Conservation (phyloP, 305 asterid species). For the Fraxinus dipetala region DNA sequence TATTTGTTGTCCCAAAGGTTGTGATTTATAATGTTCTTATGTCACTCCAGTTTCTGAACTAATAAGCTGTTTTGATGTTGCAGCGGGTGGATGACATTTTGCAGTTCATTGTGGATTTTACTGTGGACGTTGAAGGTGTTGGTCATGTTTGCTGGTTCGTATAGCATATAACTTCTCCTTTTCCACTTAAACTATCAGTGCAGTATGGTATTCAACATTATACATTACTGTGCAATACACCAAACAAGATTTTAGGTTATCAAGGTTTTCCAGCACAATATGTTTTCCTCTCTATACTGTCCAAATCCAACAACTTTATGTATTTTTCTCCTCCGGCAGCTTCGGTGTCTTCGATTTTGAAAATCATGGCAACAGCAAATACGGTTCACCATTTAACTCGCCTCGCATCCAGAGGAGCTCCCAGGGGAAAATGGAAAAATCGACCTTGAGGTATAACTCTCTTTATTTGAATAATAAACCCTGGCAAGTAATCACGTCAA, state of each 20-base stretch:
- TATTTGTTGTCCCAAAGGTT: conserved; percentile 93
- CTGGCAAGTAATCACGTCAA: not conserved
- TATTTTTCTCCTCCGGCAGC: conserved; percentile 40
- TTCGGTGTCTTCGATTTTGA: conserved; percentile 80
- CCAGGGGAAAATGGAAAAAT: conserved; percentile 98
- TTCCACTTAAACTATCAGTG: not conserved
- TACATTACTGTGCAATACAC: not conserved
- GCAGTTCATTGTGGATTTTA: conserved; percentile 80
- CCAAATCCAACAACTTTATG: not conserved
- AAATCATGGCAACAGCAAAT: conserved; percentile 72
- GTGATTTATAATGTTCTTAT: not conserved
- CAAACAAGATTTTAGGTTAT: not conserved
- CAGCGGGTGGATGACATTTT: conserved; percentile 82
- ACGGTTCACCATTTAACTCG: conserved; percentile 71
- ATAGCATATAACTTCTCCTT: conserved; percentile 10
- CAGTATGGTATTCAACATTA: not conserved
- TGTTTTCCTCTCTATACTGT: not conserved
- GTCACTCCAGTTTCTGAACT: conserved; percentile 14
- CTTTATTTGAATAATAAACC: not conserved
- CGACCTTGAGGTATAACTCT: conserved; percentile 69
- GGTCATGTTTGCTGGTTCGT: conserved; percentile 88
- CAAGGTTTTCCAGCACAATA: not conserved
- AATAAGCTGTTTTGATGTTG: conserved; percentile 25
- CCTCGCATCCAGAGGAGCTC: conserved; percentile 64
- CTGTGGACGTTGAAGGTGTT: conserved; percentile 88